These are phyloP conservation scores for Tylopilus sp. DNA, from an alignment of 1,284 basidiomycete genomes.

Conservation along the genomic window DNA sequence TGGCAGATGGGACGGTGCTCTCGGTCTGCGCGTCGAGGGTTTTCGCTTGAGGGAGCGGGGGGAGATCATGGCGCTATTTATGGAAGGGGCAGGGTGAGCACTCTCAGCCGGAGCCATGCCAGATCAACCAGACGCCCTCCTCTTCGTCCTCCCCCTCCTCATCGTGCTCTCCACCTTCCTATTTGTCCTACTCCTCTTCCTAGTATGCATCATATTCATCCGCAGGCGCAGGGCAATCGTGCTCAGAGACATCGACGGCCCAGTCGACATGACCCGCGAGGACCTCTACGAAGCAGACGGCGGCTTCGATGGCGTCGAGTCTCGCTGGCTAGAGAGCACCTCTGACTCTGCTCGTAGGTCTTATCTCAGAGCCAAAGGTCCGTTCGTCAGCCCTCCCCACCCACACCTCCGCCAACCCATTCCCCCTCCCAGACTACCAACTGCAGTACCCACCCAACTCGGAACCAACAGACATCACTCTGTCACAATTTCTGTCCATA, in stretches of 20 bases:
- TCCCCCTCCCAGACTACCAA: slow-evolving; percentile 70
- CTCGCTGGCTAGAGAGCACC: slow-evolving; percentile 88
- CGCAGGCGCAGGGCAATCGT: slow-evolving; percentile 77
- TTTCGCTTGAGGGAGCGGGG: slow-evolving; percentile 38
- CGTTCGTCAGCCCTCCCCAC: slow-evolving; percentile 25
- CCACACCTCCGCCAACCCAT: slow-evolving; percentile 4
- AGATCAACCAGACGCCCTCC: slow-evolving; percentile 54
- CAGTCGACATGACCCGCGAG: slow-evolving; percentile 89
- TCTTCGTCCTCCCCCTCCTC: slow-evolving; percentile 85
- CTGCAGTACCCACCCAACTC: slow-evolving; percentile 90
- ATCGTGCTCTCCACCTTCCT: slow-evolving; percentile 91
- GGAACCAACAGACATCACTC: slow-evolving; percentile 89
- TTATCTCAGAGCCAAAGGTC: slow-evolving; percentile 88
- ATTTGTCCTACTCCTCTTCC: slow-evolving; percentile 86
- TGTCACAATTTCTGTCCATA: slow-evolving; percentile 95
- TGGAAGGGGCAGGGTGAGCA: background rate
- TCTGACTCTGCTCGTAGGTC: slow-evolving; percentile 64
- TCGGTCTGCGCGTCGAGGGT: slow-evolving; percentile 44
- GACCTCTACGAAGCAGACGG: slow-evolving; percentile 88
- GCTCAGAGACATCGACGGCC: slow-evolving; percentile 85
- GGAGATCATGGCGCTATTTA: slow-evolving; percentile 32
- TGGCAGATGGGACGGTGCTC: slow-evolving; percentile 50
- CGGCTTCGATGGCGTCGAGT: slow-evolving; percentile 87
- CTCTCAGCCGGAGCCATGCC: slow-evolving; percentile 8
- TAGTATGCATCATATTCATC: slow-evolving; percentile 82